Evolutionary conservation across 2,329 filamentous ascomycete species (phyloP).

Genomic region (Acrodontium crateriforme): DNA sequence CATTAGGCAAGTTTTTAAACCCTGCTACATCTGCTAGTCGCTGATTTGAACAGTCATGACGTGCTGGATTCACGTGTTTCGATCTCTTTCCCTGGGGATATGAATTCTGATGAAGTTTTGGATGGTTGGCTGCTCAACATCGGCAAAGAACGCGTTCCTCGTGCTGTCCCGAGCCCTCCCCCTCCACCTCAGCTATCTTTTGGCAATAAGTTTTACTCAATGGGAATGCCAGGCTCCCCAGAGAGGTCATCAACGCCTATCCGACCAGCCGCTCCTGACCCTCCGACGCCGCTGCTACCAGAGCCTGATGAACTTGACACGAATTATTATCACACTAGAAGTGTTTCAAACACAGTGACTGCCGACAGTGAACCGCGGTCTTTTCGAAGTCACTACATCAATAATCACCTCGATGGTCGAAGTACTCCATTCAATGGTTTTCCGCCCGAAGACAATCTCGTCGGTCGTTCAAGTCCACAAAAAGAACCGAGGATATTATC

Average conservation of each 20-base stretch:
- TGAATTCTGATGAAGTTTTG: constrained; percentile 13
- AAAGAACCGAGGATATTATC: constrained; percentile 18
- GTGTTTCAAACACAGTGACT: no score
- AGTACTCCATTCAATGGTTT: no score
- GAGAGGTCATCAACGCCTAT: no score
- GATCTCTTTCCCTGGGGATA: constrained; percentile 19
- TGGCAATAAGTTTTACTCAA: constrained; percentile 3
- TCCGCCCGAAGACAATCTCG: constrained; percentile 18
- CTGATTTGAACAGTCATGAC: constrained; percentile 8
- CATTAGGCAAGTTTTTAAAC: constrained; percentile 8
- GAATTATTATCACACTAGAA: no score
- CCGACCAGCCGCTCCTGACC: constrained; percentile 19
- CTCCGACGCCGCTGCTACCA: constrained; percentile 18
- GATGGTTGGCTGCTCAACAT: constrained; percentile 17
- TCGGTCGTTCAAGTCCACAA: constrained; percentile 13
- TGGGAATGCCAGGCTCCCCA: no score
- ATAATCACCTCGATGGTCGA: no score
- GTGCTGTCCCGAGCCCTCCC: constrained; percentile 4
- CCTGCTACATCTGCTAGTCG: no score
- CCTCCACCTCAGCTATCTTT: constrained; percentile 3
- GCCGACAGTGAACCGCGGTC: no score
- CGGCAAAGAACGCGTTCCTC: constrained; percentile 9
- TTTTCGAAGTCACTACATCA: no score
- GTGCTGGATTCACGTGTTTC: constrained; percentile 21
- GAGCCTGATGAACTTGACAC: no score